phyloP scores from a whole-genome alignment of 2,329 filamentous ascomycete genomes.

The Keithomyces neogunnii region DNA sequence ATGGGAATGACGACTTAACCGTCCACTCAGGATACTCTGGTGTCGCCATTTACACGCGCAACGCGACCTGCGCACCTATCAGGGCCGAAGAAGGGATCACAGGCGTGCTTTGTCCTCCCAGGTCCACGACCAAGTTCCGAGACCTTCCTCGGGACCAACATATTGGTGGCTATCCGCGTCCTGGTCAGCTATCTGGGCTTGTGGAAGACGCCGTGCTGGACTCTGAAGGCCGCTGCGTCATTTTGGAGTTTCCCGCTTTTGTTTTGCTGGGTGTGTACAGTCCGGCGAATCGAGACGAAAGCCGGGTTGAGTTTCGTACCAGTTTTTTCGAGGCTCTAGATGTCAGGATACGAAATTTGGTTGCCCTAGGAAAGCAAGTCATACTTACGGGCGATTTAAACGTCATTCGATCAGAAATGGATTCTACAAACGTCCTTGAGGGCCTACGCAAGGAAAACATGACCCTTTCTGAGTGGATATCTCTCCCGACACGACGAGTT shows the following conservation, averaged over 20 bases:
- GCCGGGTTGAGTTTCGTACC: conserved; percentile 71
- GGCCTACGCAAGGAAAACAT: conserved; percentile 61
- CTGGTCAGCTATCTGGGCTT: conserved; percentile 52
- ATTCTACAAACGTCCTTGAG: conserved; percentile 68
- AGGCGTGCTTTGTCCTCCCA: conserved; percentile 67
- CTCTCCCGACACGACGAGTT: conserved; percentile 61
- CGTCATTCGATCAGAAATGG: conserved; percentile 59
- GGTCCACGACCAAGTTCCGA: conserved; percentile 60
- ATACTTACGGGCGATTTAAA: conserved; percentile 86
- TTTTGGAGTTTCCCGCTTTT: conserved; percentile 91
- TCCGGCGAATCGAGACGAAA: conserved; percentile 80
- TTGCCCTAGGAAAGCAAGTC: conserved; percentile 72
- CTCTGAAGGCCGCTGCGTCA: conserved; percentile 82
- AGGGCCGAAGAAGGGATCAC: conserved; percentile 91
- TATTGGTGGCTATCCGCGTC: conserved; percentile 81
- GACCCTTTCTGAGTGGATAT: conserved; percentile 64
- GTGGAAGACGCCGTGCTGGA: conserved; percentile 70
- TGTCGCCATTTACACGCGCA: conserved; percentile 91
- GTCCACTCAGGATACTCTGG: conserved; percentile 74
- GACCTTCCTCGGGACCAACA: conserved; percentile 65
- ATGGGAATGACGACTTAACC: neutral
- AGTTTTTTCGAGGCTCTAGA: conserved; percentile 76
- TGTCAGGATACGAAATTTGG: conserved; percentile 74
- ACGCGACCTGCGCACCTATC: conserved; percentile 74
- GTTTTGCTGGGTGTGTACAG: conserved; percentile 89